Conservation (phyloP, 1,284 basidiomycete genomes). For the Pseudozyma tsukubaensis region DNA sequence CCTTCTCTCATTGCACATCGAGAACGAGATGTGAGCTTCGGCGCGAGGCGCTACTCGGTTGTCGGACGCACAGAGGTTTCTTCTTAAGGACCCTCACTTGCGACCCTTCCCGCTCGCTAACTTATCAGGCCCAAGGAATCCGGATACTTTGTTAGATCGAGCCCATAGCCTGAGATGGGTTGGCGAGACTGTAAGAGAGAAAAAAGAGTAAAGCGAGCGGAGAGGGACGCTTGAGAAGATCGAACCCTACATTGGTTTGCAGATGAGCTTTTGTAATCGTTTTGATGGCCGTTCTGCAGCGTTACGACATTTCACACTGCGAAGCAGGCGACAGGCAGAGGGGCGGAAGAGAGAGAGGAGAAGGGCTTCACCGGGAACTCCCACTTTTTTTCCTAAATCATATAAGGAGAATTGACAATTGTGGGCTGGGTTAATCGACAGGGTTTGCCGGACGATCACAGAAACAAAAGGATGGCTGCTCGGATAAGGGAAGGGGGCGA, state of each 20-base stretch:
- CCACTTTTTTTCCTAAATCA: background rate
- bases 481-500: background rate
- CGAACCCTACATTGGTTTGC: slow-evolving; percentile 11
- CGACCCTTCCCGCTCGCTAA: too few species aligned
- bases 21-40: too few species aligned
- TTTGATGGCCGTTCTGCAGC: background rate
- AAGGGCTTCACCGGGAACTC: background rate
- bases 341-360: background rate
- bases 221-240: background rate
- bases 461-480: background rate
- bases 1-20: too few species aligned
- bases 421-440: background rate
- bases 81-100: too few species aligned
- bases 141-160: too few species aligned
- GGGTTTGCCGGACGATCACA: background rate
- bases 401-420: background rate
- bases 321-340: background rate
- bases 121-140: too few species aligned
- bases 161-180: too few species aligned
- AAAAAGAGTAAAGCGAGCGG: background rate
- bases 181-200: too few species aligned
- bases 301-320: background rate
- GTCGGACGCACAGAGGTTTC: too few species aligned
- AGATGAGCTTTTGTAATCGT: background rate
- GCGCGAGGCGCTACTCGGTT: too few species aligned